Conservation (phyloP, 495 filamentous ascomycete species). For the Collariella sp. region DNA sequence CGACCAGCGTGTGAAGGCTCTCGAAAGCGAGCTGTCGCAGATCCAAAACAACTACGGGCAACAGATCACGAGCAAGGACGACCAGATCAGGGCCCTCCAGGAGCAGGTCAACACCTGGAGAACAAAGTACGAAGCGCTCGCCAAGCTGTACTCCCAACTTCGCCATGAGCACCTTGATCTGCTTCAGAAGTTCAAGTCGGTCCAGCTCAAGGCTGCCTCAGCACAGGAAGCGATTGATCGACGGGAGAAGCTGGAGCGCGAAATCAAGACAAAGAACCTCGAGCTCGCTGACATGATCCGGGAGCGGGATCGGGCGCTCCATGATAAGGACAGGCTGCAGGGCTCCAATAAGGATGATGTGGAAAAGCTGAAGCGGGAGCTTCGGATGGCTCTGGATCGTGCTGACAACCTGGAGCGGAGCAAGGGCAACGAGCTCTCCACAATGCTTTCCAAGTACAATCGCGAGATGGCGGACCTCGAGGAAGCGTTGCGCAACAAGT, state of each 20-base stretch:
- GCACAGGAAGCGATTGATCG: constrained; percentile 94
- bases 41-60: constrained; percentile 75
- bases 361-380: constrained; percentile 93
- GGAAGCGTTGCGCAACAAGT: constrained; percentile 83
- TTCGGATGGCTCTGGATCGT: constrained; percentile 84
- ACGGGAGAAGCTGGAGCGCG: constrained; percentile 88
- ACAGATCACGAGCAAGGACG: constrained; percentile 82
- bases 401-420: constrained; percentile 86
- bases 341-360: constrained; percentile 88
- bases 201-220: constrained; percentile 91
- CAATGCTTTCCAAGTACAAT: constrained; percentile 91
- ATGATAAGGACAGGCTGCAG: constrained; percentile 76
- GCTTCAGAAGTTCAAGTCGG: constrained; percentile 86
- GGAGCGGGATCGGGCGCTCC: constrained; percentile 87
- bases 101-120: constrained; percentile 96
- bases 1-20: constrained; percentile 81
- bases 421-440: constrained; percentile 89
- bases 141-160: constrained; percentile 93
- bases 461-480: constrained; percentile 94
- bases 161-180: constrained; percentile 93
- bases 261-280: constrained; percentile 97
- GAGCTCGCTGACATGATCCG: constrained; percentile 98
- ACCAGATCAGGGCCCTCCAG: constrained; percentile 84
- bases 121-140: constrained; percentile 90
- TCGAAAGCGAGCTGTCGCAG: constrained; percentile 79